These are phyloP conservation scores for Hansenula lynferdii DNA, from an alignment of 1,139 yeast genomes.

Conservation along the genomic window DNA sequence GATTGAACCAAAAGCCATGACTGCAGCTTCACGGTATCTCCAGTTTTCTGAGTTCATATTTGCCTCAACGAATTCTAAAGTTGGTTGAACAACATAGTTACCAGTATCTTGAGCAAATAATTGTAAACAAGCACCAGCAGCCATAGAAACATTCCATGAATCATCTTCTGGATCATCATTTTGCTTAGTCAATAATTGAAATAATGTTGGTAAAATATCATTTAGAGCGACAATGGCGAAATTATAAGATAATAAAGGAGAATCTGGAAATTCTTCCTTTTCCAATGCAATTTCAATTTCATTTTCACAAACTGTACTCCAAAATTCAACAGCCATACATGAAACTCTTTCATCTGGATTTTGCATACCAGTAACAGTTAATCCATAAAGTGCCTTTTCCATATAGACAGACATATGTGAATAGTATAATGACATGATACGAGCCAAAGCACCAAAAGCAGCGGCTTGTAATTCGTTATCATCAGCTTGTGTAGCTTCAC, in stretches of 20 bases:
- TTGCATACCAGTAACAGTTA: slow-evolving; percentile 91
- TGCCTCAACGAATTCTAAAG: slow-evolving; percentile 75
- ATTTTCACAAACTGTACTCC: slow-evolving; percentile 97
- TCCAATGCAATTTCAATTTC: slow-evolving; percentile 78
- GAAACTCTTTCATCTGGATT: slow-evolving; percentile 81
- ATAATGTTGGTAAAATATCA: slow-evolving; percentile 84
- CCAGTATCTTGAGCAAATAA: slow-evolving; percentile 90
- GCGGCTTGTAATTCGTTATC: slow-evolving; percentile 84
- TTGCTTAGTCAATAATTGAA: slow-evolving; percentile 76
- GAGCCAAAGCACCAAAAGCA: slow-evolving; percentile 93
- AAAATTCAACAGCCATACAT: slow-evolving; percentile 97
- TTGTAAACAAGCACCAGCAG: slow-evolving; percentile 96
- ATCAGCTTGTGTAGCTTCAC: slow-evolving; percentile 94
- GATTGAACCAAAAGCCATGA: slow-evolving; percentile 97
- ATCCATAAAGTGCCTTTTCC: slow-evolving; percentile 93
- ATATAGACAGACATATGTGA: slow-evolving; percentile 87
- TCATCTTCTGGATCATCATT: slow-evolving; percentile 90
- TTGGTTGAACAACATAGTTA: slow-evolving; percentile 78
- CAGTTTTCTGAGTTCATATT: slow-evolving; percentile 61
- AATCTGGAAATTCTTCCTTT: slow-evolving; percentile 53
- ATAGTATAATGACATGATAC: slow-evolving; percentile 88
- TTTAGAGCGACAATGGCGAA: slow-evolving; percentile 82
- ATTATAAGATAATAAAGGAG: slow-evolving; percentile 43
- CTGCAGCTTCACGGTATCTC: slow-evolving; percentile 95
- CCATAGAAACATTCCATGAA: slow-evolving; percentile 98